Conservation (phyloP, 2,329 filamentous ascomycete species). For the Trichoderma cornu-damae region DNA sequence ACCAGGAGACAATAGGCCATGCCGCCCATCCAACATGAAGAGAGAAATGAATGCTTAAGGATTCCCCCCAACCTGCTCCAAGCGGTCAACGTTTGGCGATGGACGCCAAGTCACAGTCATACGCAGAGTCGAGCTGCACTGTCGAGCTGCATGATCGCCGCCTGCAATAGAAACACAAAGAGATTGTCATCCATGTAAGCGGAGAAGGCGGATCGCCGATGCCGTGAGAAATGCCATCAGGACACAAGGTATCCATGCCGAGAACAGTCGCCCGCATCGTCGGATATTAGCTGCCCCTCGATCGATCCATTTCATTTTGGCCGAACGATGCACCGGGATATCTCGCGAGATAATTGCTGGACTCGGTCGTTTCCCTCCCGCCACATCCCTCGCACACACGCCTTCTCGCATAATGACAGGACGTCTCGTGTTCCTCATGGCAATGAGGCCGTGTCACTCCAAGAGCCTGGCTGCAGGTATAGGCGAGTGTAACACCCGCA, state of each 20-base stretch:
- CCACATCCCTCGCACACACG: slow-evolving; percentile 12
- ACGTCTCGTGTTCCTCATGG: slow-evolving; percentile 5
- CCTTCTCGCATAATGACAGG: slow-evolving; percentile 20
- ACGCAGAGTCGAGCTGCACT: not conserved
- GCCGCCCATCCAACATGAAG: not conserved
- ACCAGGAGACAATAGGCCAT: not conserved
- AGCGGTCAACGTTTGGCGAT: not conserved
- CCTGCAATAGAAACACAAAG: not conserved
- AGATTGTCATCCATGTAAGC: not conserved
- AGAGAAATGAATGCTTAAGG: not conserved
- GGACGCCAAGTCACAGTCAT: not conserved
- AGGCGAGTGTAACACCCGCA: slow-evolving; percentile 16
- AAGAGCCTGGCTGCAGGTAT: slow-evolving; percentile 20
- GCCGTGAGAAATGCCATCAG: not conserved
- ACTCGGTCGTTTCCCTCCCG: slow-evolving; percentile 14
- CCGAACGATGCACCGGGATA: slow-evolving; percentile 8
- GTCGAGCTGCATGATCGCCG: not conserved
- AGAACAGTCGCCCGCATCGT: not conserved
- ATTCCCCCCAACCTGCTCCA: not conserved
- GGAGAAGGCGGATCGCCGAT: not conserved
- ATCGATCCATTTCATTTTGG: not conserved
- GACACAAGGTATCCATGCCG: not conserved
- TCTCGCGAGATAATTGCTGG: slow-evolving; percentile 10
- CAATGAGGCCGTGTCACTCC: slow-evolving; percentile 1
- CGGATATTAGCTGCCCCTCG: not conserved